Evolutionary conservation across 495 filamentous ascomycete genomes (phyloP).

Genomic region (Aspergillus nidulans): DNA sequence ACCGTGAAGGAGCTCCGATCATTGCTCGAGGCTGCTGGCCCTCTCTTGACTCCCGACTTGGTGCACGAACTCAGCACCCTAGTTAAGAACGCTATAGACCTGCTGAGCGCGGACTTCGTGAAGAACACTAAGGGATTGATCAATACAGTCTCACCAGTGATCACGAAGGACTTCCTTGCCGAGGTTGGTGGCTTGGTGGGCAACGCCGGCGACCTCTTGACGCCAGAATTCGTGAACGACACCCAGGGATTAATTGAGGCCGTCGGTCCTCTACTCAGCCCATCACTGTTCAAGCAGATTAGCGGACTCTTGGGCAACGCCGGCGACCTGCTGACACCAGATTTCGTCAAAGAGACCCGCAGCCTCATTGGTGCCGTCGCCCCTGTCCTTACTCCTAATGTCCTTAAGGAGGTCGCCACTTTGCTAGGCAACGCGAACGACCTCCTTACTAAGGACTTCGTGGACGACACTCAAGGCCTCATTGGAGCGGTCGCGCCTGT

Average conservation of each 20-base stretch:
- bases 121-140: constrained; percentile 41
- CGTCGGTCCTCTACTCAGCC: constrained; percentile 31
- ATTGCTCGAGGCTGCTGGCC: constrained; percentile 26
- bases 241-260: constrained; percentile 28
- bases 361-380: constrained; percentile 44
- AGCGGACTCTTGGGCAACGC: constrained; percentile 36
- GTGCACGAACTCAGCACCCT: constrained; percentile 30
- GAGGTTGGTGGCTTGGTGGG: constrained; percentile 33
- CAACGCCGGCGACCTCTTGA: constrained; percentile 37
- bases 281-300: constrained; percentile 30
- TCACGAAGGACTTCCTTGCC: constrained; percentile 36
- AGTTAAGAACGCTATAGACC: constrained; percentile 24
- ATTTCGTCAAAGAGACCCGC: constrained; percentile 43
- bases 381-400: constrained; percentile 30
- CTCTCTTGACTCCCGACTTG: constrained; percentile 21
- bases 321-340: constrained; percentile 32
- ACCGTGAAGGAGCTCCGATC: constrained; percentile 37
- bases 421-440: constrained; percentile 36
- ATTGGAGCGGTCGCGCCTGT: constrained; percentile 27
- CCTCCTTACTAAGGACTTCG: constrained; percentile 23
- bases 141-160: constrained; percentile 27
- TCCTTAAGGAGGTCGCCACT: constrained; percentile 35
- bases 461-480: constrained; percentile 32
- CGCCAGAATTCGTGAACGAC: constrained; percentile 32
- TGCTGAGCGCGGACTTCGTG: constrained; percentile 33